These are phyloP conservation scores for Skeletonema costatum DNA, from an alignment of 108 stramenopile species.

Conservation along the genomic window DNA sequence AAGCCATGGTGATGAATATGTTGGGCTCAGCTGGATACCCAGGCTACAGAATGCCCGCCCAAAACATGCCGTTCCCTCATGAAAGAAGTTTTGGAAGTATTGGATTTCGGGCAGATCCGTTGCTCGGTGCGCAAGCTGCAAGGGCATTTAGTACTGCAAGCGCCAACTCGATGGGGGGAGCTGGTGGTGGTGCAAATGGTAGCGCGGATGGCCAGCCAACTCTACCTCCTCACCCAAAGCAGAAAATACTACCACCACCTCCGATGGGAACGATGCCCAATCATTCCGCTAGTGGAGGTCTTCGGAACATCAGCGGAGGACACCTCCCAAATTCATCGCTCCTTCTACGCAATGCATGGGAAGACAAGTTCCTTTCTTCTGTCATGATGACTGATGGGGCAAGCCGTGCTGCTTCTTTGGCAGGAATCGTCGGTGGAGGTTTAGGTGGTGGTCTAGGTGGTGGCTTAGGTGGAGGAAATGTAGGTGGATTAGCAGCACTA, in stretches of 20 bases:
- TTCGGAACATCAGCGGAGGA: slow-evolving; percentile 48
- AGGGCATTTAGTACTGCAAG: slow-evolving; percentile 40
- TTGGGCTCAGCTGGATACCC: slow-evolving; percentile 10
- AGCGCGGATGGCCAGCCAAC: slow-evolving; percentile 42
- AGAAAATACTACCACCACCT: slow-evolving; percentile 63
- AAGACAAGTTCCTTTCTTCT: slow-evolving; percentile 79
- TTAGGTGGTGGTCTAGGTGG: not conserved
- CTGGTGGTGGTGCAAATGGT: slow-evolving; percentile 34
- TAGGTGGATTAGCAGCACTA: slow-evolving; percentile 30
- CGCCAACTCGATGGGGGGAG: slow-evolving; percentile 48
- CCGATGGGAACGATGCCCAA: not conserved
- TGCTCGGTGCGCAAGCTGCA: slow-evolving; percentile 27
- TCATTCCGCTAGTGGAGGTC: slow-evolving; percentile 46
- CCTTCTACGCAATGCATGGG: slow-evolving; percentile 68
- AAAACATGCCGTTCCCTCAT: slow-evolving; percentile 1
- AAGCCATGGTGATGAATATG: slow-evolving; percentile 33
- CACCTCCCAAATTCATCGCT: slow-evolving; percentile 55
- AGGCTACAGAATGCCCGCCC: not conserved
- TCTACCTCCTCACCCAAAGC: slow-evolving; percentile 85
- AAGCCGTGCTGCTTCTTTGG: slow-evolving; percentile 39
- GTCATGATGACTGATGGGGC: slow-evolving; percentile 62
- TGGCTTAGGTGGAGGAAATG: slow-evolving; percentile 6
- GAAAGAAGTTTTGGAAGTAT: slow-evolving; percentile 26
- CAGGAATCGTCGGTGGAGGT: slow-evolving; percentile 10
- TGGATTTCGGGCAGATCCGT: not conserved